phyloP scores from a whole-genome alignment of 1,284 basidiomycete species.

The Heimioporus punctisporus region DNA sequence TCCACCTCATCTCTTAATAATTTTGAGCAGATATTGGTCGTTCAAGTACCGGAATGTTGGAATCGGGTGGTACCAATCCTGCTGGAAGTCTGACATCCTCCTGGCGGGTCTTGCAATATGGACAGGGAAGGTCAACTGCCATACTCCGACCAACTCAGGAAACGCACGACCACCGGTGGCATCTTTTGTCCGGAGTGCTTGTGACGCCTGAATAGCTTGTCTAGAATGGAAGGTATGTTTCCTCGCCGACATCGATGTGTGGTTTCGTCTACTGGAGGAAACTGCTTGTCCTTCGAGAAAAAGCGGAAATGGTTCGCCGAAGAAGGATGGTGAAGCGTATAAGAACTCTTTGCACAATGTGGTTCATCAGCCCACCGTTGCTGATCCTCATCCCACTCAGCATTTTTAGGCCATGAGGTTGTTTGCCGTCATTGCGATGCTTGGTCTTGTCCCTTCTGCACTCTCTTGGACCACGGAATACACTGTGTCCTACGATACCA shows the following conservation, averaged over 20 bases:
- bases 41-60: not conserved
- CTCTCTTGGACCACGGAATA: slow-evolving; percentile 12
- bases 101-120: not conserved
- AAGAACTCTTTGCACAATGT: not conserved
- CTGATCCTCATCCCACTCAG: not conserved
- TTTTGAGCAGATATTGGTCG: not conserved
- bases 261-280: not conserved
- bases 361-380: not conserved
- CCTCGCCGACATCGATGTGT: not conserved
- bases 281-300: not conserved
- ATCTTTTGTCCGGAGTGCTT: not conserved
- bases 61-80: not conserved
- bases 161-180: not conserved
- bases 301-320: not conserved
- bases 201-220: not conserved
- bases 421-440: not conserved
- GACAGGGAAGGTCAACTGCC: not conserved
- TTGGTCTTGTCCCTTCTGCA: slow-evolving; percentile 6
- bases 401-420: slow-evolving; percentile 13
- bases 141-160: not conserved
- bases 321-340: not conserved
- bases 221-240: not conserved
- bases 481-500: slow-evolving; percentile 11
- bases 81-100: not conserved
- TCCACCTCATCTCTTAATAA: slow-evolving; percentile 2